A percentile compares a stretch with the other conserved stretches of the same genome.
These are phyloP conservation scores for Micromonas pusilla DNA, from an alignment of 139 green algal genomes.

Conservation along the genomic window DNA sequence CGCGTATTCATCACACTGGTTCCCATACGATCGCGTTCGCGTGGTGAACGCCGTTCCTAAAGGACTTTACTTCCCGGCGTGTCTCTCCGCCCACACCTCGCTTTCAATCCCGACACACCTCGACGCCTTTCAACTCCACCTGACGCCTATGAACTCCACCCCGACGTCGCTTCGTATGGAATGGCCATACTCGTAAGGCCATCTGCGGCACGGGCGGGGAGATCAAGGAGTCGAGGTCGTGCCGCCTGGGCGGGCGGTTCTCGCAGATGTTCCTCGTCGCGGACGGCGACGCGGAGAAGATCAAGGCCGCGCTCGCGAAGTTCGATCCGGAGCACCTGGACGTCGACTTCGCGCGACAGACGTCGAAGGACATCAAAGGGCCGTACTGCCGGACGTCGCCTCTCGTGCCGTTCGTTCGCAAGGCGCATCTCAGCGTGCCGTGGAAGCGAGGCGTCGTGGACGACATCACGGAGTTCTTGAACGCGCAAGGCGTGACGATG, in stretches of 20 bases:
- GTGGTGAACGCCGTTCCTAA: too few species aligned
- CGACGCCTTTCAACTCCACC: too few species aligned
- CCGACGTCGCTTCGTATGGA: too few species aligned
- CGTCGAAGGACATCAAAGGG: constrained; percentile 8
- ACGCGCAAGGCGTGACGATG: constrained; percentile 11
- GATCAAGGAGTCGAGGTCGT: constrained; percentile 16
- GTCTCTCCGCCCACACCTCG: too few species aligned
- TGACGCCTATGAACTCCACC: too few species aligned
- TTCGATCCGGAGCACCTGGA: not conserved
- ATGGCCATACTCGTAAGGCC: too few species aligned
- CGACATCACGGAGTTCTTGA: constrained; percentile 18
- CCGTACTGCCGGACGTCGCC: constrained; percentile 23
- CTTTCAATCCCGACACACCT: too few species aligned
- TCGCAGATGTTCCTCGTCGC: constrained; percentile 10
- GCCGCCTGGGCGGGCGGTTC: not conserved
- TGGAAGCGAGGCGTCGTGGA: not conserved
- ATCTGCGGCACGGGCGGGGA: not conserved
- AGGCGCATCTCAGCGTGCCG: not conserved
- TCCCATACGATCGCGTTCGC: too few species aligned
- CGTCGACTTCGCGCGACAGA: not conserved
- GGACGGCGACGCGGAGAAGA: not conserved
- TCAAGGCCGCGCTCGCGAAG: not conserved
- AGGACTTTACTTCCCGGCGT: too few species aligned
- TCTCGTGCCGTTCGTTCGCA: constrained; percentile 17
- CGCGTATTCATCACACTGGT: too few species aligned